Percentiles rank a stretch among this genome's conserved stretches.
phyloP scores from a whole-genome alignment of 768 basidiomycete genomes.

The Lactarius vividus region DNA sequence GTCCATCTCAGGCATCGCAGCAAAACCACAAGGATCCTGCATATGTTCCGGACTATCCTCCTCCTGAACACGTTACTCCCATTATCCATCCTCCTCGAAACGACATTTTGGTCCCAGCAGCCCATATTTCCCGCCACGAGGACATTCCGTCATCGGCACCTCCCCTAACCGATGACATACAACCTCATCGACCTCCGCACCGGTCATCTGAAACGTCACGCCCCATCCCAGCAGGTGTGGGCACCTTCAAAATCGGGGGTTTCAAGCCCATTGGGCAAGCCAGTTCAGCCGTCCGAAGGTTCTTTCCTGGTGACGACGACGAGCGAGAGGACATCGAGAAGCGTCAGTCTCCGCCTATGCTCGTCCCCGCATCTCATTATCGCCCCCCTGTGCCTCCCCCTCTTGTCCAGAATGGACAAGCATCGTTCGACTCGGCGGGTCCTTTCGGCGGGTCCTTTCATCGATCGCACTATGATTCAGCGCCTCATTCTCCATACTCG shows the following conservation, averaged over 20 bases:
- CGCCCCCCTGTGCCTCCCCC: constrained; percentile 22
- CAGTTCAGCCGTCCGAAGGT: constrained; percentile 60
- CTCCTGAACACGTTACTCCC: constrained; percentile 4
- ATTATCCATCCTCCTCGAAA: constrained; percentile 11
- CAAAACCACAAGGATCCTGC: constrained; percentile 5
- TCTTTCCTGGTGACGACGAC: constrained; percentile 83
- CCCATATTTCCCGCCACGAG: constrained; percentile 16
- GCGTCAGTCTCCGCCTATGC: constrained; percentile 17
- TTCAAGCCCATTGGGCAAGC: constrained; percentile 68
- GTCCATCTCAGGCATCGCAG: constrained; percentile 13
- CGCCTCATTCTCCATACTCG: constrained; percentile 22
- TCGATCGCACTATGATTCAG: constrained; percentile 17
- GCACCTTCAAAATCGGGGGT: constrained; percentile 43
- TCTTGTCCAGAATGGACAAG: constrained; percentile 22
- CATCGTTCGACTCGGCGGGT: background rate
- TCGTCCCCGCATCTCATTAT: constrained; percentile 22
- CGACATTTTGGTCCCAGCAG: constrained; percentile 10
- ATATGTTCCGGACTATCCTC: constrained; percentile 3
- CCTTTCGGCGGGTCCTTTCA: constrained; percentile 20
- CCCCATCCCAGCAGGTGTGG: constrained; percentile 8
- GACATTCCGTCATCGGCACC: constrained; percentile 7
- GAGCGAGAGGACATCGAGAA: constrained; percentile 36
- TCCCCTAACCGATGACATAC: constrained; percentile 10
- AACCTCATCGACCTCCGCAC: constrained; percentile 14
- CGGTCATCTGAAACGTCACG: constrained; percentile 9